Base-by-base conservation (phyloP, 2,329 filamentous ascomycete species). In the Hirsutella minnesotensis region DNA sequence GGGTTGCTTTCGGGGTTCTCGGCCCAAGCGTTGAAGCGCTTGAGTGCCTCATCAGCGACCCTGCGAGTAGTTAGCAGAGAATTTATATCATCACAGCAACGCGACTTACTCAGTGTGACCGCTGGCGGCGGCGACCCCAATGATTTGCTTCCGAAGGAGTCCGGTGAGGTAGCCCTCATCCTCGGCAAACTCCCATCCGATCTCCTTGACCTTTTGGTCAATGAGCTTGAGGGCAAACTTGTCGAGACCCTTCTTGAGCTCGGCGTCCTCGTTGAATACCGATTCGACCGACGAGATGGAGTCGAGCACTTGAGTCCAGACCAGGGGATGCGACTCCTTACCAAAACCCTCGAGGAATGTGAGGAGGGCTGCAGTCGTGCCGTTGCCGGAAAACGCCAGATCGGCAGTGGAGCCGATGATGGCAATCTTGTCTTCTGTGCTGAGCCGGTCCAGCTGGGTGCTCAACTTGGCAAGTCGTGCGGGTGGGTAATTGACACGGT, bases 401-500 rank as follows among this genome's bases (percentile, higher is more conserved):
- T 92, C 88, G 38, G 85, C 84, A 18, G 90, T 87, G 55, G 95
- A 94, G 47, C 86, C 88, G 46, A 95, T 78, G 41, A 95, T 77
- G 34, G 87, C 86, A 53, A 96, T 95, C 69, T 92, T 94, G 66
- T 98, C 92, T 59, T 90, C 79, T 5, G 83, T 80, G 49, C 74
- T 85, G 20, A 98, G 73, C 51, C 80, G 79, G 51, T 85, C 73
- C 15, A 88, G 80, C 53, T 86, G 80, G 42, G 79, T 75, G 45
- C 86, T 84, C 20, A 98, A 79, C 65, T 87, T 87, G 33, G 76
- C 77, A 34, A 98, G 74, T 39, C 90, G 80, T 49, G 78, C 72
- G n/a, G 86, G 80, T 5, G 92, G 87, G 58, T 96, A 94, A 64
- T 94, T 95, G 39, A 90, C 92, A 47, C 89, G 79, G 67, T 94